Evolutionary conservation across 2,329 filamentous ascomycete species (phyloP), one percentile per base, ranked within the genome.

Genomic region (Lomentospora prolificans): DNA sequence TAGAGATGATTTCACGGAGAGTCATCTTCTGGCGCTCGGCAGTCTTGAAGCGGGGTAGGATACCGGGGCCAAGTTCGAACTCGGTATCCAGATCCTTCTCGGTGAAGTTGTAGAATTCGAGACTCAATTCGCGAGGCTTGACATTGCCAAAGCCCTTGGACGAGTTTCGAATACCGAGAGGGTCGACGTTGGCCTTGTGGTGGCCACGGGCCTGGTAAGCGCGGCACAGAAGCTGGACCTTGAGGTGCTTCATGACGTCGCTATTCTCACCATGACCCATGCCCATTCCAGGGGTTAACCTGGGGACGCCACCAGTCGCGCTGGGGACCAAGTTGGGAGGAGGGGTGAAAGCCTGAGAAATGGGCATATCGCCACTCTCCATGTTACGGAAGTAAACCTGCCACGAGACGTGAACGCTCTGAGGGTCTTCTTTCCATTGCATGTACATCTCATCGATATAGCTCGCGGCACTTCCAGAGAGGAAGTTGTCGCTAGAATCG

Each of bases 371-470:
- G 70, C 94, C 94, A 62, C 84, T 88, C 78, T 99, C 94, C 88
- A 99, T 96, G 76, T 99, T 99, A 76, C 86, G 89, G 82, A 99
- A 99, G 81, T 99, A 99, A 69, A 95, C 86, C 76, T 96, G 92
- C 94, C 94, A 99, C 70, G 94, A 99, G 65, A 96, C 81, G 74
- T 99, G 94, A 58, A 99, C 94, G 68, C 89, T 96, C 65, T 84
- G 81, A 54, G 94, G 91, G 65, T 99, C 90, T 61, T 88, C 79
- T 75, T 92, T 96, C 94, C 94, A 99, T 70, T 91, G 85, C 77
- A 96, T 78, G 75, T 99, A 99, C 94, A 99, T 99, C 78, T 96
- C 94, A 72, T 99, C 94, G 70, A 99, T 90, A 76, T 99, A 99
- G 77, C 95, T 96, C 73, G 94, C 94, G 59, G 92, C 94, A 78